A percentile compares a stretch with the other conserved stretches of the same genome.
Conservation (phyloP, 495 filamentous ascomycete species). For the Bathelium albidoporum region DNA sequence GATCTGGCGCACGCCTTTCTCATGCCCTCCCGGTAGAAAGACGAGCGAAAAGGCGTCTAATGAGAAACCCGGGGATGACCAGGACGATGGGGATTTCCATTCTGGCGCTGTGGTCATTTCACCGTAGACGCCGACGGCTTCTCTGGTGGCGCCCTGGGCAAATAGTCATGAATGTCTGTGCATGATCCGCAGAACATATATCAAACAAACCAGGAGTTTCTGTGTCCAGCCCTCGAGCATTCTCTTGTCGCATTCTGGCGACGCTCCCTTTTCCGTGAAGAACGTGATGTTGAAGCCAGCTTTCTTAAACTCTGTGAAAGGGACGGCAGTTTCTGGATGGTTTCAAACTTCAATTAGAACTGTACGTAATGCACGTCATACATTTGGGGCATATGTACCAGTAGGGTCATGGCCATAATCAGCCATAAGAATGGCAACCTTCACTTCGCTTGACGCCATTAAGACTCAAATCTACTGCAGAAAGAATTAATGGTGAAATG, state of each 20-base stretch:
- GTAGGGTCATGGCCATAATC: constrained; percentile 50
- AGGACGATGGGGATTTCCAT: constrained; percentile 35
- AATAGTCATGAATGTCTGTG: too few relatives aligned
- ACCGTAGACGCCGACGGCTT: constrained; percentile 33
- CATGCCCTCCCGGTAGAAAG: constrained; percentile 45
- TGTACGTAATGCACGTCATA: background rate
- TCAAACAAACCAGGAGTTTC: constrained; percentile 38
- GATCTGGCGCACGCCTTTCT: constrained; percentile 41
- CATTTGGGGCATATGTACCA: constrained; percentile 25
- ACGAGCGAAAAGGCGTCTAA: constrained; percentile 40
- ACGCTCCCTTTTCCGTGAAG: constrained; percentile 41
- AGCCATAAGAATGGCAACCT: constrained; percentile 41
- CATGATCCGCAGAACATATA: too few relatives aligned
- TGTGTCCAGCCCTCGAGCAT: constrained; percentile 44
- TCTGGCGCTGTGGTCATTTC: constrained; percentile 22
- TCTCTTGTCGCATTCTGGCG: constrained; percentile 41
- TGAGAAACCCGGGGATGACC: constrained; percentile 38
- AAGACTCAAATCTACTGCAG: background rate
- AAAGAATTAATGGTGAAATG: background rate
- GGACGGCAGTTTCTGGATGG: constrained; percentile 39
- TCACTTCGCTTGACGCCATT: background rate
- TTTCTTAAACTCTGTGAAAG: constrained; percentile 40
- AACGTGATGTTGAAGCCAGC: constrained; percentile 41
- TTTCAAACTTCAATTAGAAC: background rate
- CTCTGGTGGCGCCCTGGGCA: constrained; percentile 38